A percentile compares a stretch with the other conserved stretches of the same genome.
Evolutionary conservation across 768 basidiomycete genomes (phyloP).

Genomic region (Strobilomyces confusus): DNA sequence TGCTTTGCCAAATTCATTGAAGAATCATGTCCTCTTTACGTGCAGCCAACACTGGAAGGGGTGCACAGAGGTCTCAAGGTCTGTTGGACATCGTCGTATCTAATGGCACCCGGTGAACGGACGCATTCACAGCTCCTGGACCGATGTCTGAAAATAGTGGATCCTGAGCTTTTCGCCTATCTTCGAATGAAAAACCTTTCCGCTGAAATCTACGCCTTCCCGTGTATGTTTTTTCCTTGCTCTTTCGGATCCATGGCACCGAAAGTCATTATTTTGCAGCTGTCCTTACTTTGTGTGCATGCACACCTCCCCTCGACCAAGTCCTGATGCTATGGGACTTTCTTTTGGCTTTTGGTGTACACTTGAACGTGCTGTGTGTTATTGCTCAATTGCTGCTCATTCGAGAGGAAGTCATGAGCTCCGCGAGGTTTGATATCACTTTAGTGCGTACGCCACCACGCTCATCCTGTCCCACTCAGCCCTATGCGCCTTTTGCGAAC

Average conservation of each 20-base stretch:
- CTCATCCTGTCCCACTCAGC: slow-evolving; percentile 37
- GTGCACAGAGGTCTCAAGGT: slow-evolving; percentile 95
- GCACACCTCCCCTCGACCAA: slow-evolving; percentile 93
- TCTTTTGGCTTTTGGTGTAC: slow-evolving; percentile 92
- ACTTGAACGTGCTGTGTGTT: slow-evolving; percentile 94
- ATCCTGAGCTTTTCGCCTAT: slow-evolving; percentile 77
- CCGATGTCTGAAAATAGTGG: slow-evolving; percentile 86
- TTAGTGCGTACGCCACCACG: not conserved
- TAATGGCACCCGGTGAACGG: not conserved
- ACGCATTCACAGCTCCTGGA: slow-evolving; percentile 69
- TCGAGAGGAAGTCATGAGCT: slow-evolving; percentile 84
- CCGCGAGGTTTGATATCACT: slow-evolving; percentile 61
- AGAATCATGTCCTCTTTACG: slow-evolving; percentile 91
- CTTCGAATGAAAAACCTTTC: slow-evolving; percentile 87
- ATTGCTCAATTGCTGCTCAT: slow-evolving; percentile 93
- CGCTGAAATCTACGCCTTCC: slow-evolving; percentile 97
- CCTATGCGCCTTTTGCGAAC: slow-evolving; percentile 94
- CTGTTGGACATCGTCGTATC: slow-evolving; percentile 15
- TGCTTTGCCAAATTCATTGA: slow-evolving; percentile 97
- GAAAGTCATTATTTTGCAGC: slow-evolving; percentile 43
- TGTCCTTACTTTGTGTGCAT: slow-evolving; percentile 91
- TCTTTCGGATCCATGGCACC: not conserved
- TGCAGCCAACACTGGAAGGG: slow-evolving; percentile 92
- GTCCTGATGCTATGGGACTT: slow-evolving; percentile 98
- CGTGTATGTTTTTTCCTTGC: slow-evolving; percentile 55